Evolutionary conservation across 2,329 filamentous ascomycete species (phyloP).

Genomic region (Amauroascus niger): DNA sequence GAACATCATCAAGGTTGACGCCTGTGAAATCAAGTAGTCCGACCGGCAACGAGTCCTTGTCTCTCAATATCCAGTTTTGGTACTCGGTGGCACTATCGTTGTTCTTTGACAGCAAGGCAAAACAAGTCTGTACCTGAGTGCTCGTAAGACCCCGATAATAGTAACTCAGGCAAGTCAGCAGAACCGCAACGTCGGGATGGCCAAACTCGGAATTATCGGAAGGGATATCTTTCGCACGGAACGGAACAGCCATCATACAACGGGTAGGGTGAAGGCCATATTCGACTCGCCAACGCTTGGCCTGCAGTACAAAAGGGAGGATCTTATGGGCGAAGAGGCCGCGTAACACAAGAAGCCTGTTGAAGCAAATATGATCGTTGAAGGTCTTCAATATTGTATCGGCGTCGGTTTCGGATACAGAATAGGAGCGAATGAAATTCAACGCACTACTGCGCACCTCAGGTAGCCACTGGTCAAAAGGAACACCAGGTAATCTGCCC

Average conservation of each 20-base stretch:
- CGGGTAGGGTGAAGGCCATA: conserved; percentile 51
- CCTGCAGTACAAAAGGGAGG: conserved; percentile 43
- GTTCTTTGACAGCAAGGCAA: conserved; percentile 41
- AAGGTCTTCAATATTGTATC: neutral
- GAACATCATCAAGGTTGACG: conserved; percentile 50
- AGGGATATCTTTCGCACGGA: conserved; percentile 50
- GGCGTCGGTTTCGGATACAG: neutral
- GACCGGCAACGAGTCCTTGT: conserved; percentile 23
- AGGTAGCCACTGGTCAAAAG: conserved; percentile 18
- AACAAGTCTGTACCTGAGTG: conserved; percentile 40
- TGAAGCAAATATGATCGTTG: neutral
- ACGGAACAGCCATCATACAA: conserved; percentile 48
- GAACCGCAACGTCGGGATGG: conserved; percentile 50
- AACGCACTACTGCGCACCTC: conserved; percentile 13
- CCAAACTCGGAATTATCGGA: conserved; percentile 50
- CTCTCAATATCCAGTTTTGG: conserved; percentile 25
- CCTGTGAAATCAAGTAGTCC: conserved; percentile 38
- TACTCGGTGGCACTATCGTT: conserved; percentile 48
- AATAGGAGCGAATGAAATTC: conserved; percentile 14
- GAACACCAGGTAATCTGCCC: conserved; percentile 15
- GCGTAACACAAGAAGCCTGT: conserved; percentile 22
- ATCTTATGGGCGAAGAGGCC: conserved; percentile 49
- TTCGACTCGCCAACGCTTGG: conserved; percentile 56
- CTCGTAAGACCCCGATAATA: conserved; percentile 49
- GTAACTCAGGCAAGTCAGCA: conserved; percentile 47